phyloP scores from a whole-genome alignment of 2,329 filamentous ascomycete species.

The Aureobasidium sp. region DNA sequence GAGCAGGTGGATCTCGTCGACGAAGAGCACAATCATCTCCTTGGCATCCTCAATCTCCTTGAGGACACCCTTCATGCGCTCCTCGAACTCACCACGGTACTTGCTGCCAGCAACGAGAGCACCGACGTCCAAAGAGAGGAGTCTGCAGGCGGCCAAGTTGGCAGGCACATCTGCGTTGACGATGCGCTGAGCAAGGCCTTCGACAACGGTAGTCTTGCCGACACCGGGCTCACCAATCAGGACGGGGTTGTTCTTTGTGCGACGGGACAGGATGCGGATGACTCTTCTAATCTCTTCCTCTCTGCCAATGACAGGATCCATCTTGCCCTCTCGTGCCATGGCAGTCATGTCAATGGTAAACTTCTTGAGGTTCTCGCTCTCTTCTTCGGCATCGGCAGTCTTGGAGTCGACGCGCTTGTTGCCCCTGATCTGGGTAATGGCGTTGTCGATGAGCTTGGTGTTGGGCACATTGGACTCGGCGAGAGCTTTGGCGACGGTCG shows the following conservation, averaged over 20 bases:
- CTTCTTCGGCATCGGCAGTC: slow-evolving; percentile 84
- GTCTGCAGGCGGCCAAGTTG: slow-evolving; percentile 85
- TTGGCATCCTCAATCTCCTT: slow-evolving; percentile 94
- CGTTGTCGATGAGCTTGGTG: slow-evolving; percentile 78
- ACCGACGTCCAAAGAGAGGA: slow-evolving; percentile 91
- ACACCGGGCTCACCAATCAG: slow-evolving; percentile 97
- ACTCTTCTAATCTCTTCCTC: slow-evolving; percentile 93
- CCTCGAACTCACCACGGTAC: slow-evolving; percentile 96
- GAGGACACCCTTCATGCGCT: slow-evolving; percentile 97
- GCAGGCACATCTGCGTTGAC: slow-evolving; percentile 95
- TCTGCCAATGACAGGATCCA: slow-evolving; percentile 92
- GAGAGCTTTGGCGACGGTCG: slow-evolving; percentile 62
- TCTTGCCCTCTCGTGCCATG: slow-evolving; percentile 93
- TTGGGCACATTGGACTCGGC: slow-evolving; percentile 88
- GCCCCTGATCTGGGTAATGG: slow-evolving; percentile 84
- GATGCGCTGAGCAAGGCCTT: slow-evolving; percentile 89
- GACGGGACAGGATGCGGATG: slow-evolving; percentile 79
- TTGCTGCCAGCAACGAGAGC: slow-evolving; percentile 95
- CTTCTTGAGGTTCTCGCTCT: slow-evolving; percentile 93
- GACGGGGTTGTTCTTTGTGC: slow-evolving; percentile 98
- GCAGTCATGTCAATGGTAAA: slow-evolving; percentile 98
- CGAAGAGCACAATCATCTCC: slow-evolving; percentile 95
- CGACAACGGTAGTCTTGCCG: slow-evolving; percentile 95
- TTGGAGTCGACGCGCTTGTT: slow-evolving; percentile 92
- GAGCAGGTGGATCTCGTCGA: slow-evolving; percentile 96